Evolutionary conservation across 106 monocot genomes (phyloP).

Genomic region (Alisma plantagoaquatica): DNA sequence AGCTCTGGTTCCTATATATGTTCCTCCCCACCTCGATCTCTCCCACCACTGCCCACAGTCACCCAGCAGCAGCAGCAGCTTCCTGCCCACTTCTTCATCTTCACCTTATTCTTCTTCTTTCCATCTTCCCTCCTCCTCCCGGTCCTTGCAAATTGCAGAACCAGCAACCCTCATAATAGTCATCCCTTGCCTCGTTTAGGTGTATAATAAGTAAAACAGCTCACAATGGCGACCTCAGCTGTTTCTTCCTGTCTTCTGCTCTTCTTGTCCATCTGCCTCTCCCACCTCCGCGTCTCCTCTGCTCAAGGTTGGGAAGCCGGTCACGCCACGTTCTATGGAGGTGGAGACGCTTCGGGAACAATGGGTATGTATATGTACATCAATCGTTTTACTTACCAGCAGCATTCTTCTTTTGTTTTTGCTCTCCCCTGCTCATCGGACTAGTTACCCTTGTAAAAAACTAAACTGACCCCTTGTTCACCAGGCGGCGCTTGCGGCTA

Average conservation of each 20-base stretch:
- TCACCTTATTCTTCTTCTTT: too few species aligned
- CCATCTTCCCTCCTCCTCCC: not conserved
- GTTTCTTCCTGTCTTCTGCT: not conserved
- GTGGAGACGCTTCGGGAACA: conserved; percentile 51
- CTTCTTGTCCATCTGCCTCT: conserved; percentile 9
- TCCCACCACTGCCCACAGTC: too few species aligned
- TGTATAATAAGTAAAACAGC: too few species aligned
- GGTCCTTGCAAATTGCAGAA: not conserved
- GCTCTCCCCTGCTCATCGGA: not conserved
- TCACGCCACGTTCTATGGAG: conserved; percentile 56
- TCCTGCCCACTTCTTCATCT: too few species aligned
- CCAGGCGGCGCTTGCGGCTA: conserved; percentile 59
- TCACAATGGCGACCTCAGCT: conserved; percentile 5
- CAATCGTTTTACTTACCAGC: not conserved
- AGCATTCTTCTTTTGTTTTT: not conserved
- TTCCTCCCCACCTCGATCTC: too few species aligned
- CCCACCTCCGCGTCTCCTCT: not conserved
- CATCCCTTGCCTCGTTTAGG: too few species aligned
- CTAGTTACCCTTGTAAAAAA: not conserved
- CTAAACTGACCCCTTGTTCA: not conserved
- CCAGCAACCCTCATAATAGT: too few species aligned
- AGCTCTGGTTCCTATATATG: too few species aligned
- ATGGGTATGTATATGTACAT: conserved; percentile 27
- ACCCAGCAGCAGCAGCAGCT: too few species aligned
- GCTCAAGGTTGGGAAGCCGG: conserved; percentile 24